These are phyloP conservation scores for Leccinellum luteum DNA, from an alignment of 768 basidiomycete species.

Conservation along the genomic window DNA sequence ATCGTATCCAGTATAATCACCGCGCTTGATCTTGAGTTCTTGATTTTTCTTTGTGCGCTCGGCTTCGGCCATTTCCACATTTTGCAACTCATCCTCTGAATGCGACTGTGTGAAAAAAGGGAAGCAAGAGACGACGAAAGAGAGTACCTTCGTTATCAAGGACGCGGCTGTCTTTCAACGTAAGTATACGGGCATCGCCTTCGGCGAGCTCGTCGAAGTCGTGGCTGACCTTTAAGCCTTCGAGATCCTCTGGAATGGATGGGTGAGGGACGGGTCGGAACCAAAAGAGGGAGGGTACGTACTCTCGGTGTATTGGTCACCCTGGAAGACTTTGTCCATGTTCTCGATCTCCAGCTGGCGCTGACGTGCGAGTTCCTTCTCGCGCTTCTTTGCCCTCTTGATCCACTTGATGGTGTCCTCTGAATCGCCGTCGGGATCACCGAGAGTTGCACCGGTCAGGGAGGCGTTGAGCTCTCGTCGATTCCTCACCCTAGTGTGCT, in stretches of 20 bases:
- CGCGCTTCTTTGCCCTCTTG: conserved; percentile 86
- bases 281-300: conserved; percentile 26
- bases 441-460: conserved; percentile 90
- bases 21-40: conserved; percentile 85
- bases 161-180: conserved; percentile 82
- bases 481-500: conserved; percentile 78
- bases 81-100: conserved; percentile 96
- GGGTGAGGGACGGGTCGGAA: neutral
- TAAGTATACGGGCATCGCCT: conserved; percentile 94
- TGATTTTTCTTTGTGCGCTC: conserved; percentile 77
- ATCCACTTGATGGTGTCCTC: conserved; percentile 89
- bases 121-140: neutral
- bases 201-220: conserved; percentile 90
- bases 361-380: conserved; percentile 83
- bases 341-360: conserved; percentile 80
- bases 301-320: conserved; percentile 86
- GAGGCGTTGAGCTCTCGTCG: conserved; percentile 87
- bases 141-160: conserved; percentile 51
- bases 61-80: conserved; percentile 90
- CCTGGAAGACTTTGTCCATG: conserved; percentile 74
- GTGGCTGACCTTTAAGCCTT: conserved; percentile 94
- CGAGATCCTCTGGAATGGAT: conserved; percentile 69
- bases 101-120: neutral
- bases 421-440: conserved; percentile 74
- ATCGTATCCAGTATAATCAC: conserved; percentile 93